These are phyloP conservation scores for Thielaviopsis euricoi DNA, from an alignment of 2,329 filamentous ascomycete species.

Conservation along the genomic window DNA sequence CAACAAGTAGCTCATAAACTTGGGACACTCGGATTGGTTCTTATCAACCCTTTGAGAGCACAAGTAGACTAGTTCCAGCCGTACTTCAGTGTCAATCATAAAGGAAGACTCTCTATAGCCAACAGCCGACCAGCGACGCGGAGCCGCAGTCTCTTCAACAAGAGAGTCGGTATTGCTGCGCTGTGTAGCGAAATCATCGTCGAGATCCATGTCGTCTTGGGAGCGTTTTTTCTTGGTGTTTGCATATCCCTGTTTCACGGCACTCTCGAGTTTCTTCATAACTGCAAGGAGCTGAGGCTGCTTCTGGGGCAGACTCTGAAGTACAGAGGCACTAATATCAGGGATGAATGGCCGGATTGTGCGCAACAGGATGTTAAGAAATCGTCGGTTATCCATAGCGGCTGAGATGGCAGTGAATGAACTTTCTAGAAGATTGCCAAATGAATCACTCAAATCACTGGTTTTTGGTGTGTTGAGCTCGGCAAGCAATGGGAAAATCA, in stretches of 20 bases:
- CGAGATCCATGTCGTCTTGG: conserved; percentile 48
- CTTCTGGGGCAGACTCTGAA: conserved; percentile 23
- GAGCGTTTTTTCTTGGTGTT: conserved; percentile 22
- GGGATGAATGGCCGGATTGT: conserved; percentile 31
- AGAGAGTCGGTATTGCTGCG: conserved; percentile 27
- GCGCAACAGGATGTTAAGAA: conserved; percentile 30
- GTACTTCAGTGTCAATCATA: conserved; percentile 1
- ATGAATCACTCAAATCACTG: conserved; percentile 27
- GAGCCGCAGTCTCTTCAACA: not conserved
- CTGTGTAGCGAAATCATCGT: conserved; percentile 47
- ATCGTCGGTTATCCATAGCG: conserved; percentile 28
- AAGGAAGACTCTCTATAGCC: not conserved
- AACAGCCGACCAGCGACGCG: conserved; percentile 1
- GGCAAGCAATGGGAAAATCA: conserved; percentile 31
- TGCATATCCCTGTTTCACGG: conserved; percentile 18
- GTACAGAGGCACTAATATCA: conserved; percentile 21
- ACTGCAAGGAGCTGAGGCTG: conserved; percentile 26
- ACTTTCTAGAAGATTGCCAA: conserved; percentile 26
- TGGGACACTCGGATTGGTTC: not conserved
- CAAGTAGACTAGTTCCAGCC: conserved; percentile 1
- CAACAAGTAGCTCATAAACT: conserved; percentile 29
- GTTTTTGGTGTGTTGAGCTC: conserved; percentile 32
- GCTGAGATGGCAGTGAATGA: conserved; percentile 24
- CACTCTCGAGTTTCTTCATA: conserved; percentile 23
- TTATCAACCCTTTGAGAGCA: not conserved